These are phyloP conservation scores for Hygrophoropsis aurantiaca DNA, from an alignment of 768 basidiomycete species.

Conservation along the genomic window DNA sequence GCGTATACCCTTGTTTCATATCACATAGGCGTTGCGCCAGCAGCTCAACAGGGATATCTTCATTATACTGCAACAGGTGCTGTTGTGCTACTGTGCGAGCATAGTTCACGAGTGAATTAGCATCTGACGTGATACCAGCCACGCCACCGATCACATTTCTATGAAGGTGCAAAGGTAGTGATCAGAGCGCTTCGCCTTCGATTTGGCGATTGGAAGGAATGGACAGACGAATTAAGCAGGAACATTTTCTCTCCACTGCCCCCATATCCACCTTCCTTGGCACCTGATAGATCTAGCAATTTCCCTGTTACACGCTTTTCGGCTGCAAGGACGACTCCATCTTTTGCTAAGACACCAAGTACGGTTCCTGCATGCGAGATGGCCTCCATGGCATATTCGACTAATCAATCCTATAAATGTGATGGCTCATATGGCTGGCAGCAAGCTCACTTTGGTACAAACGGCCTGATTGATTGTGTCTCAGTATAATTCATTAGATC, in stretches of 20 bases:
- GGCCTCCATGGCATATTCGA: slow-evolving; percentile 99
- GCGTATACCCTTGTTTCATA: slow-evolving; percentile 98
- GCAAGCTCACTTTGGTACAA: slow-evolving; percentile 85
- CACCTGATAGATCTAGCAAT: slow-evolving; percentile 84
- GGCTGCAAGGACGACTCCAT: slow-evolving; percentile 88
- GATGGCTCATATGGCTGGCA: not conserved
- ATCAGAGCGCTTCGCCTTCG: slow-evolving; percentile 4
- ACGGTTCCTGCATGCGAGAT: slow-evolving; percentile 96
- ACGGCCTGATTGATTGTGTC: slow-evolving; percentile 58
- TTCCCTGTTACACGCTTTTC: slow-evolving; percentile 99
- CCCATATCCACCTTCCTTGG: slow-evolving; percentile 87
- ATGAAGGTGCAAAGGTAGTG: slow-evolving; percentile 2
- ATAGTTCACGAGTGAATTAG: slow-evolving; percentile 95
- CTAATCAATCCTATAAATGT: slow-evolving; percentile 38
- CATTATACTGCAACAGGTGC: slow-evolving; percentile 88
- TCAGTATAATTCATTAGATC: slow-evolving; percentile 10
- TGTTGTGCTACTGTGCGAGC: slow-evolving; percentile 88
- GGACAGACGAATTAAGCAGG: slow-evolving; percentile 80
- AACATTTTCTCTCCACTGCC: slow-evolving; percentile 99
- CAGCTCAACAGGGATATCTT: slow-evolving; percentile 97
- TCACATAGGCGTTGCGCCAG: slow-evolving; percentile 93
- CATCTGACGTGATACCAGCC: slow-evolving; percentile 95
- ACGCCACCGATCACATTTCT: slow-evolving; percentile 96
- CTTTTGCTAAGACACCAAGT: slow-evolving; percentile 86
- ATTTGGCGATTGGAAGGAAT: not conserved